Base-by-base conservation (phyloP, 768 basidiomycete species). In the Tulasnella sp. region DNA sequence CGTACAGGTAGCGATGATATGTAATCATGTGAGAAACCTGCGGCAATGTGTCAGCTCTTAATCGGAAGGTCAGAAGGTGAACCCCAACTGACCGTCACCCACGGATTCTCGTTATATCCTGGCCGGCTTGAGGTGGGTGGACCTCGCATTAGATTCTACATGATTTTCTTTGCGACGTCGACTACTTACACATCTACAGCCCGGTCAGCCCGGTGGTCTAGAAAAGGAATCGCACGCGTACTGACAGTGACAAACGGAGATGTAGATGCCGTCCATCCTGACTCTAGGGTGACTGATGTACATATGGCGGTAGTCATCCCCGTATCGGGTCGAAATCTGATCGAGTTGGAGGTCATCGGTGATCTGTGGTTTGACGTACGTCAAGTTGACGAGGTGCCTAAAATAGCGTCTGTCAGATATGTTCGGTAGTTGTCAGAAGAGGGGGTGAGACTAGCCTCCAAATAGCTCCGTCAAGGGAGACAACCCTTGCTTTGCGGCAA, bases 1-100 rank as follows among this genome's bases (percentile, higher is more conserved):
- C 84, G 70, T 63, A 87, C 83, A 96, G 76, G 70, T 90, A 94
- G 30, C 92, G 87, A 66, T 93, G 88, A 70, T 94, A 96, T 4
- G 90, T 93, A 66, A 96, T 80, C 60, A 92, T 76, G 66, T 94
- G 90, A 67, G 73, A 87, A 60, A 88, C 75, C 88, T 89, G 65
- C 22, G 59, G 31, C 5, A 60, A 27, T 10, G 21, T 2, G 11
- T 34, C 4, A 2, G 4, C 52, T 12, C 31, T 12, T 5, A 17
- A 11, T 19, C 12, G 19, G 31, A 7, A 30, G 27, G 59, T 21
- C 10, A 44, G 27, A 51, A 30, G 34, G 22, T 17, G 15, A 30
- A n/a, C 15, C 27, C 44, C 21, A 10, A 73, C 84, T 61, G 70
- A 92, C 88, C 63, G 87, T 85, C 17, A 91, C 82, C 92, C 92